Conservation (phyloP, 1,284 basidiomycete species). For the Ceraceosorus bombacis region DNA sequence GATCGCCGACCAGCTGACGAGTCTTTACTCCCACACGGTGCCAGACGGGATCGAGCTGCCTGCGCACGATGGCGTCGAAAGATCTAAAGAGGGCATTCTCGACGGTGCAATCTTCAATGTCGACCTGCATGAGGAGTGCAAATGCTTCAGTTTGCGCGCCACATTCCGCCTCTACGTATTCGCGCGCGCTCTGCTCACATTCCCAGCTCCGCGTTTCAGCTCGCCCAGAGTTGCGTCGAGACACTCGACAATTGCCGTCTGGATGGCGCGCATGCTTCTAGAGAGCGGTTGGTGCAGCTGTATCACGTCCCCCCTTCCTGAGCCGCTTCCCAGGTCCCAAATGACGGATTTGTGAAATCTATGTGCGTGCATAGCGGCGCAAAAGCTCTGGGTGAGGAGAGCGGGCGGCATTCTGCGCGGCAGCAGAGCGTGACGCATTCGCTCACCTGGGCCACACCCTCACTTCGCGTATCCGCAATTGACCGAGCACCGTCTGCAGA, state of each 20-base stretch:
- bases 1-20: conserved; percentile 80
- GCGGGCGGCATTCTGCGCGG: neutral
- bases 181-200: conserved; percentile 53
- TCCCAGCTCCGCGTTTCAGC: conserved; percentile 76
- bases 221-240: conserved; percentile 86
- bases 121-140: conserved; percentile 58
- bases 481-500: conserved; percentile 82
- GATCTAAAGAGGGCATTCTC: conserved; percentile 91
- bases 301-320: conserved; percentile 71
- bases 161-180: neutral
- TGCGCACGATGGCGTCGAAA: conserved; percentile 81
- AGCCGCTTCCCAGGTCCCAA: conserved; percentile 36
- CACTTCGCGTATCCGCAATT: conserved; percentile 77
- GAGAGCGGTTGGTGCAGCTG: conserved; percentile 84
- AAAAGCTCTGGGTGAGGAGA: neutral
- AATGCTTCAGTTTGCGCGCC: neutral
- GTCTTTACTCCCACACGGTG: conserved; percentile 88
- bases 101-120: conserved; percentile 84
- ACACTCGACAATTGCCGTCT: conserved; percentile 85
- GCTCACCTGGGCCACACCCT: conserved; percentile 67
- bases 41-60: conserved; percentile 88
- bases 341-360: conserved; percentile 64
- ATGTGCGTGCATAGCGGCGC: neutral
- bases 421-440: conserved; percentile 4
- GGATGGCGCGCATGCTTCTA: conserved; percentile 79